These are phyloP conservation scores for Thelonectria blattea DNA, from an alignment of 2,329 filamentous ascomycete genomes.

Conservation along the genomic window DNA sequence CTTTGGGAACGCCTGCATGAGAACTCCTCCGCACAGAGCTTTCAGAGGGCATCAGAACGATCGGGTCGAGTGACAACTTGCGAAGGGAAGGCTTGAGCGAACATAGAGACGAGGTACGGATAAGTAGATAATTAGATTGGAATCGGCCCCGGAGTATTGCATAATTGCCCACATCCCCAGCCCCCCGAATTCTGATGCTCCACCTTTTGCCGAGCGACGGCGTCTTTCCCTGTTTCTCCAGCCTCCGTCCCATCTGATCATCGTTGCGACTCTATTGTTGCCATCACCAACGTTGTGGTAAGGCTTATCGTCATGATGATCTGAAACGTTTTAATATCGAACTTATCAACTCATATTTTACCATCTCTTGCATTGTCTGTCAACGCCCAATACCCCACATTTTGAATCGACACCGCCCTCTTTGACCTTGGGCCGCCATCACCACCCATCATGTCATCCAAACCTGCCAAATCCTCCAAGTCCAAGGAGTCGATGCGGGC, in stretches of 20 bases:
- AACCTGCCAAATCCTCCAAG: slow-evolving; percentile 20
- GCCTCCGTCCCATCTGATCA: slow-evolving; percentile 29
- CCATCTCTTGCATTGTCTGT: neutral
- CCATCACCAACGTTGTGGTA: slow-evolving; percentile 7
- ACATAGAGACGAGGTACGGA: neutral
- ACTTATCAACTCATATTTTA: neutral
- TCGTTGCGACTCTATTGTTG: slow-evolving; percentile 18
- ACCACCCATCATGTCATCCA: slow-evolving; percentile 8
- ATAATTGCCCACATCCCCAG: slow-evolving; percentile 28
- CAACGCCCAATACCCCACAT: neutral
- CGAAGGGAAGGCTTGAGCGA: no score
- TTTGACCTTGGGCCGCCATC: slow-evolving; percentile 10
- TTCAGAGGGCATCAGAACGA: neutral
- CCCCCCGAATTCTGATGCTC: slow-evolving; percentile 8
- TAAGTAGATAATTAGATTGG: neutral
- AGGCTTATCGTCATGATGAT: slow-evolving; percentile 17
- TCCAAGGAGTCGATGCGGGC: slow-evolving; percentile 32
- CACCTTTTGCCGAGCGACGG: slow-evolving; percentile 29
- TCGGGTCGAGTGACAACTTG: neutral
- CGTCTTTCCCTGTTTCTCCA: slow-evolving; percentile 34
- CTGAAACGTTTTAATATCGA: neutral
- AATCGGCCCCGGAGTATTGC: slow-evolving; percentile 24
- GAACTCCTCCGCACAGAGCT: neutral
- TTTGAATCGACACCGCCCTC: slow-evolving; percentile 3
- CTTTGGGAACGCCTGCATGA: slow-evolving; percentile 22